Percentiles rank a stretch among this genome's conserved stretches.
These are phyloP conservation scores for Vaccinium darrowii DNA, from an alignment of 148 eudicot genomes.

Conservation along the genomic window DNA sequence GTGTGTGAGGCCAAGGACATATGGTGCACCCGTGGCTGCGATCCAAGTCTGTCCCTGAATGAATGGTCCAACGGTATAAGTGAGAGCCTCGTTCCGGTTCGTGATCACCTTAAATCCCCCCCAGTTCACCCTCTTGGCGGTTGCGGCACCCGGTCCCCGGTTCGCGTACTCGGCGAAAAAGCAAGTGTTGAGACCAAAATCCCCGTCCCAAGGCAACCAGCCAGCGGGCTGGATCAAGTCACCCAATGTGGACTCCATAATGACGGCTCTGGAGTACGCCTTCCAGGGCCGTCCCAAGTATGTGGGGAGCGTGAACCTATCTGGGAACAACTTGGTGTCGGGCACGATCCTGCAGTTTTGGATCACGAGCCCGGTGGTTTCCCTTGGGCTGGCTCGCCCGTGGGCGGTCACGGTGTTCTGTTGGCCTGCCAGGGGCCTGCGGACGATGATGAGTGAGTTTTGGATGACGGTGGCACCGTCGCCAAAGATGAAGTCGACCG, in stretches of 20 bases:
- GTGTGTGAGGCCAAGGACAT: slow-evolving; percentile 29
- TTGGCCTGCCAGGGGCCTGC: slow-evolving; percentile 45
- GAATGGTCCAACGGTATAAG: slow-evolving; percentile 41
- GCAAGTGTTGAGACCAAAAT: slow-evolving; percentile 39
- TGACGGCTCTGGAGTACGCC: slow-evolving; percentile 47
- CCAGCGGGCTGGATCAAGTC: slow-evolving; percentile 60
- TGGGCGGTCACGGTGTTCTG: slow-evolving; percentile 70
- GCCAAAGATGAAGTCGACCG: slow-evolving; percentile 59
- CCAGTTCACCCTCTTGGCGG: slow-evolving; percentile 52
- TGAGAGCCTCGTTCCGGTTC: slow-evolving; percentile 34
- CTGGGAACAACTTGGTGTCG: slow-evolving; percentile 38
- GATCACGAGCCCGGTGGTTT: slow-evolving; percentile 50
- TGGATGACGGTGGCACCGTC: slow-evolving; percentile 46
- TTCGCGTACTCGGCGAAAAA: slow-evolving; percentile 52
- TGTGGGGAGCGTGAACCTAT: slow-evolving; percentile 35
- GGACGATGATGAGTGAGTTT: slow-evolving; percentile 46
- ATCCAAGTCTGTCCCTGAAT: slow-evolving; percentile 53
- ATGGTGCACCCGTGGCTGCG: slow-evolving; percentile 27
- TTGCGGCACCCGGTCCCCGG: slow-evolving; percentile 55
- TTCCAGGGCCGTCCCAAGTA: slow-evolving; percentile 80
- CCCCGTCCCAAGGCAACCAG: slow-evolving; percentile 57
- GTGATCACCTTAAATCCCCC: slow-evolving; percentile 40
- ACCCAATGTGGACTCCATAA: slow-evolving; percentile 54
- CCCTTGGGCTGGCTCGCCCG: slow-evolving; percentile 37
- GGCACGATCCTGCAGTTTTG: slow-evolving; percentile 76